Base-by-base conservation (phyloP, 2,329 filamentous ascomycete species). In the Exophiala dermatitidis region DNA sequence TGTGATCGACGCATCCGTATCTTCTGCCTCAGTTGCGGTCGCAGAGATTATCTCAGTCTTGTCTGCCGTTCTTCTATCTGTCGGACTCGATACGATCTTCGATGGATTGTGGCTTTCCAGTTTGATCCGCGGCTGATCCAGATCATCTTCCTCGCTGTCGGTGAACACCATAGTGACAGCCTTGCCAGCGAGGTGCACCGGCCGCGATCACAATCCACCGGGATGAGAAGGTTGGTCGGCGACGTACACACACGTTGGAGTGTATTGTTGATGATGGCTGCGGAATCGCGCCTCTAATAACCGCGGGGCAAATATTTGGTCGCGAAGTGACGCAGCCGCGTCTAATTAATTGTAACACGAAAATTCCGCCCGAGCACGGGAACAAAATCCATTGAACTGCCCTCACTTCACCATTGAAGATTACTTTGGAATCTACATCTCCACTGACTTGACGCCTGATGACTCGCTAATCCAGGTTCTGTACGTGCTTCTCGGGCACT, bases 91-190 rank as follows among this genome's bases (percentile, higher is more conserved):
- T 47, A 40, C 46, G 33, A 19, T 8, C 10, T n/a, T 30, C 12
- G 30, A n/a, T 19, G 31, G 33, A 29, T 30, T 41, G 38, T 26
- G 12, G 9, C 12, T n/a, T 45, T 53, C 37, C 12, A 33, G 43
- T 43, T 50, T 52, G 38, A 50, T 44, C 28, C 43, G 45, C 4
- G 53, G 50, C 7, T 31, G 43, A 26, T 60, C 60, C 8, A 56
- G 33, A 34, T 60, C 59, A 50, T 58, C 49, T 30, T 60, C 57
- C 50, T 63, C 59, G 52, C 51, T 59, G 38, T 61, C 53, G 42
- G 54, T 54, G 44, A 58, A 54, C 7, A 54, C 49, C 56, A 61
- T 58, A 4, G 38, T 48, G 46, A 44, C 7, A 31, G 43, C 19
- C 40, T 10, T 8, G 10, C 19, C 28, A 26, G 28, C 12, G 6